Base-by-base conservation (phyloP, 2,329 filamentous ascomycete genomes). In the Exophiala lecanii-corni region DNA sequence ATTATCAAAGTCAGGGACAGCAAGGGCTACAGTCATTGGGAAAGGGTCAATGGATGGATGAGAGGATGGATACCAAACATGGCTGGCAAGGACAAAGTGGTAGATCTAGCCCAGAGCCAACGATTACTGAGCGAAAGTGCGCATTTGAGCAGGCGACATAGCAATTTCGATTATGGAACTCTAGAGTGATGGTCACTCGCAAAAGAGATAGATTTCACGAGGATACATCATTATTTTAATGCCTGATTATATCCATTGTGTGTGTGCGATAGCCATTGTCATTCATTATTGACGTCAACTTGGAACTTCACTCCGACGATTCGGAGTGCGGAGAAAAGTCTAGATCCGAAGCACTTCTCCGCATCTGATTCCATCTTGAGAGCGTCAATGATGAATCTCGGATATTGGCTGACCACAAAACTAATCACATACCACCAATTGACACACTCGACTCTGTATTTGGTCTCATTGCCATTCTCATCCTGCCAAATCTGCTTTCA, bases 1-100 rank as follows among this genome's bases (percentile, higher is more conserved):
- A 67, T 73, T 39, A 64, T 74, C 21, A 65, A 71, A 16, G 64
- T 74, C 5, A 64, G 71, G 18, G 68, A 72, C n/a, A 59, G 65
- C 10, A 60, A 62, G 33, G 59, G 70, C 3, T 61, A 63, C 16
- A 63, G 60, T 43, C 67, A 69, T 39, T 82, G 78, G 79, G 66
- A 69, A 30, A 65, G 70, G 19, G 77, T 81, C 4, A 76, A 68
- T 43, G 79, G 79, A 7, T 82, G 77, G 77, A 81, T 82, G 78
- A 69, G 78, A 46, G 79, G 79, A 2, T 82, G 79, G 79, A 72
- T 81, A 25, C 79, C 79, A 1, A 71, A 64, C 41, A 68, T 68
- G 13, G 63, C 72, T 18, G 63, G 64, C 15, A 64, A 66, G 21
- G 55, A 58, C 19, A 58, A 57, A 39, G 57, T 58, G 23, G 54